phyloP scores from a whole-genome alignment of 164 flowering plant genomes.

The Stephania yunnanensis region DNA sequence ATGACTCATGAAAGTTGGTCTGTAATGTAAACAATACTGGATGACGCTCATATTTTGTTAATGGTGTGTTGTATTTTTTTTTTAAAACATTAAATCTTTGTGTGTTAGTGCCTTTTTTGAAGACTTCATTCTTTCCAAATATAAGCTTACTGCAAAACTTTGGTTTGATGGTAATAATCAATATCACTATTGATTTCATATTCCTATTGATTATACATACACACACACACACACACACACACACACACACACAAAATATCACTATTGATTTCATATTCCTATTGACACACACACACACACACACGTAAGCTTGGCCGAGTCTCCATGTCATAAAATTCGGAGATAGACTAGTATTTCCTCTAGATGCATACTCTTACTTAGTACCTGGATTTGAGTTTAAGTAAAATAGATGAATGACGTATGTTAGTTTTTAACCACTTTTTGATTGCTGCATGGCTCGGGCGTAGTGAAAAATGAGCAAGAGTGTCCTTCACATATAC shows the following conservation, averaged over 20 bases:
- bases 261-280: not conserved
- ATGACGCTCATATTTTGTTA: too few relatives aligned
- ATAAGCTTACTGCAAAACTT: not conserved
- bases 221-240: not conserved
- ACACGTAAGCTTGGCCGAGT: not conserved
- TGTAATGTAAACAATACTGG: too few relatives aligned
- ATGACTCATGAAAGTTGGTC: too few relatives aligned
- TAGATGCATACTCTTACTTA: not conserved
- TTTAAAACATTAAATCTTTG: not conserved
- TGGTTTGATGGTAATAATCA: not conserved
- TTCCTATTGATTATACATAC: not conserved
- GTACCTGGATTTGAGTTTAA: not conserved
- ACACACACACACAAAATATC: not conserved
- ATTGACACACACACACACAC: not conserved
- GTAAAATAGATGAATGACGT: not conserved
- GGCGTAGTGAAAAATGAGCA: too few relatives aligned
- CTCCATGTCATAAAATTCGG: not conserved
- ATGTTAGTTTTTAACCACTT: too few relatives aligned
- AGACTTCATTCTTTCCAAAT: not conserved
- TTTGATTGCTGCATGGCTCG: too few relatives aligned
- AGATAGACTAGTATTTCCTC: not conserved
- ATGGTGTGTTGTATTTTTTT: not conserved
- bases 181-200: not conserved
- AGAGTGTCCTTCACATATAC: too few relatives aligned
- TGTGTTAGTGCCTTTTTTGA: not conserved